Conservation (phyloP, 441 rosid species). For the Rhodomyrtus psidioides region DNA sequence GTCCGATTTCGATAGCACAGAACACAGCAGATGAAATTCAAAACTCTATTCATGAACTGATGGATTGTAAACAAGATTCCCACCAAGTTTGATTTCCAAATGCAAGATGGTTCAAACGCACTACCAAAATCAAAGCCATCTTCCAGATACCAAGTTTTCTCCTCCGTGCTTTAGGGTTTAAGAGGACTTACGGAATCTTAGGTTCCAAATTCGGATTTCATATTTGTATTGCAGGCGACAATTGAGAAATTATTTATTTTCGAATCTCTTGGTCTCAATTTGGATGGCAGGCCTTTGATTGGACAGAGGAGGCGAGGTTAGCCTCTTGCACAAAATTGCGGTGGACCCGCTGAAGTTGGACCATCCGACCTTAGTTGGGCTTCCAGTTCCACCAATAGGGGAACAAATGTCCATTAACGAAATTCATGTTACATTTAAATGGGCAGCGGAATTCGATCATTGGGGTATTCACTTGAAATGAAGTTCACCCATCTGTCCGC, state of each 20-base stretch:
- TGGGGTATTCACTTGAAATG: too few relatives aligned
- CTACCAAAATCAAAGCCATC: neutral
- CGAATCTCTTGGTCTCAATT: neutral
- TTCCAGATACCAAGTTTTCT: neutral
- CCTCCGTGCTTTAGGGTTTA: neutral
- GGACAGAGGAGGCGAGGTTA: neutral
- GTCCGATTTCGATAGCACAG: neutral
- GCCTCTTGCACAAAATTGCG: neutral
- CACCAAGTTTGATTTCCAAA: neutral
- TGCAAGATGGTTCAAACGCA: neutral
- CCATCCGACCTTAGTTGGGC: neutral
- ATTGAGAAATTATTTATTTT: neutral
- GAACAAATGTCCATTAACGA: too few relatives aligned
- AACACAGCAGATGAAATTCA: neutral
- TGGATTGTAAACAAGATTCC: too few relatives aligned
- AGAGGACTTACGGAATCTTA: too few relatives aligned
- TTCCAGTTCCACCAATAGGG: neutral
- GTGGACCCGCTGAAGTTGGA: neutral
- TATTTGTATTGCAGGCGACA: too few relatives aligned
- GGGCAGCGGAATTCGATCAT: too few relatives aligned
- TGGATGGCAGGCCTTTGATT: neutral
- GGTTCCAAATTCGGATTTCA: neutral
- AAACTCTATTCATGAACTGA: neutral
- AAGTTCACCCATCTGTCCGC: too few relatives aligned
- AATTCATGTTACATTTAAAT: neutral